phyloP scores from a whole-genome alignment of 1,139 yeast genomes.

The Candida sp. region DNA sequence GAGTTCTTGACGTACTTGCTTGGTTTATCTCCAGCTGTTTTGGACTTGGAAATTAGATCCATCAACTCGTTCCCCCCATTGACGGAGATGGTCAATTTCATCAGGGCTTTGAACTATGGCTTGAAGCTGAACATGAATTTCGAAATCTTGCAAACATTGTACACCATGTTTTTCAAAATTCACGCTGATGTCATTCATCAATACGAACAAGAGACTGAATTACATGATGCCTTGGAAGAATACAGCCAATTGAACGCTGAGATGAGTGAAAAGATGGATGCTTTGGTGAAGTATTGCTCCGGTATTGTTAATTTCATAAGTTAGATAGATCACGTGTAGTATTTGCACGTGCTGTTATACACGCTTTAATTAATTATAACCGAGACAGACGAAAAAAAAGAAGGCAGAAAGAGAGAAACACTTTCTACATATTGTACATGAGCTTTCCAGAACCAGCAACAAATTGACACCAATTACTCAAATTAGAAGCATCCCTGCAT shows the following conservation, averaged over 20 bases:
- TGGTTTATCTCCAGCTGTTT: conserved; percentile 73
- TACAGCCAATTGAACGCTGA: conserved; percentile 42
- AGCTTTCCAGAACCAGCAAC: not conserved
- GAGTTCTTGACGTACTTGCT: conserved; percentile 60
- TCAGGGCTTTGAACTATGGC: conserved; percentile 68
- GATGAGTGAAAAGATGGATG: conserved; percentile 60
- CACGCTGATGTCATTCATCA: conserved; percentile 84
- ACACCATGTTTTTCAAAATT: conserved; percentile 70
- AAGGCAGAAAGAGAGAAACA: not conserved
- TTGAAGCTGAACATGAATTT: conserved; percentile 60
- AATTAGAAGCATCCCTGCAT: not conserved
- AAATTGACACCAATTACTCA: not conserved
- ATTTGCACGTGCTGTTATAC: not conserved
- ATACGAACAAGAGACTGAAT: conserved; percentile 36
- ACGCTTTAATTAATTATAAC: not conserved
- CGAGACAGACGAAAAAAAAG: not conserved
- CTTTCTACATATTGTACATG: too few species aligned
- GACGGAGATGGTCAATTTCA: conserved; percentile 66
- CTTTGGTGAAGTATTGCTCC: conserved; percentile 78
- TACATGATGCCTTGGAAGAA: conserved; percentile 46
- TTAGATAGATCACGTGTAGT: conserved; percentile 10
- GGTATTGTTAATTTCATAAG: conserved; percentile 74
- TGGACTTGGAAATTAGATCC: conserved; percentile 89
- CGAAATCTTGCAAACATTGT: conserved; percentile 79
- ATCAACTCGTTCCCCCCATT: conserved; percentile 67